Percentiles rank a stretch among this genome's conserved stretches.
Conservation (phyloP, 257 asterid genomes). For the Solanum medicagineum region DNA sequence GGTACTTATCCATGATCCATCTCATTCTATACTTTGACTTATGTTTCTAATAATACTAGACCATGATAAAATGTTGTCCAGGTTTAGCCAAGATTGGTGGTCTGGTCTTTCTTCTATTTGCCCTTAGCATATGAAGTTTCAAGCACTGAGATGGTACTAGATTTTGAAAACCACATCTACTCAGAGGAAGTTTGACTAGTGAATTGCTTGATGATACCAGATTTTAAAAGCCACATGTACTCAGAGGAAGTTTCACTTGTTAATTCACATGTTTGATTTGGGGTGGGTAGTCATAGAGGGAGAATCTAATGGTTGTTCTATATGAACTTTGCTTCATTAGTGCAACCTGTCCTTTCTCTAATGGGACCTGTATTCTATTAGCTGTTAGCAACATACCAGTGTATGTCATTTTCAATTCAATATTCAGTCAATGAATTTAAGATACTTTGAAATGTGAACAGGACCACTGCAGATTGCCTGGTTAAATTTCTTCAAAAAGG, state of each 20-base stretch:
- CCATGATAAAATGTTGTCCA: neutral
- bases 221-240: neutral
- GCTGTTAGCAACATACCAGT: neutral
- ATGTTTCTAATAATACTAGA: neutral
- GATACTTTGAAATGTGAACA: conserved; percentile 15
- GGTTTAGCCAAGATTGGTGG: neutral
- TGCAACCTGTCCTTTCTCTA: neutral
- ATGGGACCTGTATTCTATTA: neutral
- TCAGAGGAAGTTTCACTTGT: neutral
- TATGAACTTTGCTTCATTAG: neutral
- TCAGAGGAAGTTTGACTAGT: neutral
- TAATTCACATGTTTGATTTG: neutral
- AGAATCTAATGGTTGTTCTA: neutral
- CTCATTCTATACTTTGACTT: neutral
- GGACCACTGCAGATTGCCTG: conserved; percentile 56
- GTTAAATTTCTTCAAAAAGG: conserved; percentile 64
- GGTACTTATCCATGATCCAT: conserved; percentile 21
- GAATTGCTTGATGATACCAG: neutral
- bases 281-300: neutral
- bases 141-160: neutral
- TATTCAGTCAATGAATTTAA: neutral
- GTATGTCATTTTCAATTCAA: neutral
- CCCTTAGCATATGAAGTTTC: neutral
- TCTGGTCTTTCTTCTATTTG: neutral
- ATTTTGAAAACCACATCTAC: neutral